These are phyloP conservation scores for Kwoniella sp. DNA, from an alignment of 768 basidiomycete species.

Conservation along the genomic window DNA sequence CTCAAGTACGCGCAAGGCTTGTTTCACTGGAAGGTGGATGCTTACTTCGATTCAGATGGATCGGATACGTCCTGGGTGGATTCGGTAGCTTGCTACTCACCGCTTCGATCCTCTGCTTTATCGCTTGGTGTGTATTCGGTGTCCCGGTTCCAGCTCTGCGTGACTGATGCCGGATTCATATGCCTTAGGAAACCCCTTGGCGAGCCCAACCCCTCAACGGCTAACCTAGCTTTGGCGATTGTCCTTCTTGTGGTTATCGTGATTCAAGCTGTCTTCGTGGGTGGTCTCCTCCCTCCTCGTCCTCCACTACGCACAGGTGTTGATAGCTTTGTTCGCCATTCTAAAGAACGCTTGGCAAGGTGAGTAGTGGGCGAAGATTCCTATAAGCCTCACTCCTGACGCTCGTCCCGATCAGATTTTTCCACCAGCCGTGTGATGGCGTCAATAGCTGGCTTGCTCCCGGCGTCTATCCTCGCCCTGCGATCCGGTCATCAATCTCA, in stretches of 20 bases:
- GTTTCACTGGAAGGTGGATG: background rate
- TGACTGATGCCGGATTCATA: background rate
- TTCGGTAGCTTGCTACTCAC: constrained; percentile 61
- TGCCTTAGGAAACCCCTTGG: constrained; percentile 60
- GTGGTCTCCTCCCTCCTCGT: background rate
- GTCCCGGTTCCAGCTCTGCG: constrained; percentile 17
- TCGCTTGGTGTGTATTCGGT: constrained; percentile 52
- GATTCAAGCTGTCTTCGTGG: constrained; percentile 37
- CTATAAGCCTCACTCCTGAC: background rate
- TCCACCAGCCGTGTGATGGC: constrained; percentile 61
- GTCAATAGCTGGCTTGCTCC: constrained; percentile 55
- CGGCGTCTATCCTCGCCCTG: constrained; percentile 44
- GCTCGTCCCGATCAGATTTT: constrained; percentile 52
- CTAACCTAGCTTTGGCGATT: constrained; percentile 62
- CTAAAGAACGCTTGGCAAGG: constrained; percentile 55
- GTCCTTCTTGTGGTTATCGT: constrained; percentile 55
- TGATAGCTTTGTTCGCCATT: background rate
- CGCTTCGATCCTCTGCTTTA: constrained; percentile 58
- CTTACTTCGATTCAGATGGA: constrained; percentile 34
- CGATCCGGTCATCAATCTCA: constrained; percentile 39
- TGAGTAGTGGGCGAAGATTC: background rate
- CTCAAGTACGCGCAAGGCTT: constrained; percentile 49
- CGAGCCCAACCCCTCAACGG: constrained; percentile 55
- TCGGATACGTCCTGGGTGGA: constrained; percentile 60
- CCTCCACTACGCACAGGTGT: background rate